A percentile compares a stretch with the other conserved stretches of the same genome.
These are phyloP conservation scores for Cadophora gregata DNA, from an alignment of 2,329 filamentous ascomycete genomes.

Conservation along the genomic window DNA sequence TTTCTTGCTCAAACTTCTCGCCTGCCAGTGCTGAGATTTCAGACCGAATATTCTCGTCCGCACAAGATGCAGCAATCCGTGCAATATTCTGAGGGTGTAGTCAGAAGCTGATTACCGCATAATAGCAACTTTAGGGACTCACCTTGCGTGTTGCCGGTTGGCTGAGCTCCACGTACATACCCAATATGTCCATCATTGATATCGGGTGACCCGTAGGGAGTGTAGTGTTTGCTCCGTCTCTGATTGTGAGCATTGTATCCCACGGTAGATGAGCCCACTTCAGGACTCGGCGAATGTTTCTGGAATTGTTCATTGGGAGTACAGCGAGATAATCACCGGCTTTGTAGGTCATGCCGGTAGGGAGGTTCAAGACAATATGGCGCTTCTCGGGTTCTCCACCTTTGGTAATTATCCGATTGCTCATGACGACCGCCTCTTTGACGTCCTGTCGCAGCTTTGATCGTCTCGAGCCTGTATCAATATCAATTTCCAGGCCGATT, in stretches of 20 bases:
- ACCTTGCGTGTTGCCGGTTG: constrained; percentile 61
- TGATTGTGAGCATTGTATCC: constrained; percentile 61
- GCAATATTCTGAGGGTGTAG: constrained; percentile 48
- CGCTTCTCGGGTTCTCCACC: constrained; percentile 62
- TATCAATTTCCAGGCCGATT: constrained; percentile 31
- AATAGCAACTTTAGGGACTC: neutral
- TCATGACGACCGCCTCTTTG: constrained; percentile 63
- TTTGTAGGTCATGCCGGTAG: constrained; percentile 24
- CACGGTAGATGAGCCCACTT: constrained; percentile 61
- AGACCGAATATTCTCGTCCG: constrained; percentile 50
- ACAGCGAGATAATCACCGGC: constrained; percentile 29
- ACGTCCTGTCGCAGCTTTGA: constrained; percentile 64
- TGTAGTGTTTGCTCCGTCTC: constrained; percentile 40
- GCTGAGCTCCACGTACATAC: constrained; percentile 63
- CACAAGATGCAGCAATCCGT: constrained; percentile 53
- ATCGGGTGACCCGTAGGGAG: constrained; percentile 55
- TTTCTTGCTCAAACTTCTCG: constrained; percentile 37
- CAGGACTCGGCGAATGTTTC: constrained; percentile 27
- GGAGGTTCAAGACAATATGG: constrained; percentile 53
- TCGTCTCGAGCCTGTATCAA: constrained; percentile 35
- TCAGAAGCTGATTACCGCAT: constrained; percentile 5
- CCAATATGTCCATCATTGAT: constrained; percentile 58
- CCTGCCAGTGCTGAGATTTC: constrained; percentile 47
- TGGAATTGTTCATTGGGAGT: constrained; percentile 24
- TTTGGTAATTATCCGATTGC: constrained; percentile 57